Evolutionary conservation across 306 rosid genomes (phyloP), one percentile per base, ranked within the genome.

Genomic region (Quercus agrifolia): DNA sequence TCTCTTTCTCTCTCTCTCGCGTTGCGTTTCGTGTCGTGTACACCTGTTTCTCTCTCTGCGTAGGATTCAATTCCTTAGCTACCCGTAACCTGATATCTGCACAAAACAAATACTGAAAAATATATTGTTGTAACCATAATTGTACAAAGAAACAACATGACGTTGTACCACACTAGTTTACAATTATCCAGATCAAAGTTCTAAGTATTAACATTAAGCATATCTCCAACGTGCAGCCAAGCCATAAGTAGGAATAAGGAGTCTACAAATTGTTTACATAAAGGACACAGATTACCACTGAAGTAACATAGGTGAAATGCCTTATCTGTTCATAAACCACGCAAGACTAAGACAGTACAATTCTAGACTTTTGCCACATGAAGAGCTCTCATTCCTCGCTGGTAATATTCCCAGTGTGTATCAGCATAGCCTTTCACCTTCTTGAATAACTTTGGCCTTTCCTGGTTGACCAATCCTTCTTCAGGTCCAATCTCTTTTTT

Each of bases 401-500:
- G 81, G 74, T 78, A 82, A 76, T 80, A 75, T 52, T 56, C 25
- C 75, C 80, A 80, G 67, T 79, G 81, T 23, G 21, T 54, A 23
- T 17, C 54, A 9, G 55, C 69, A 76, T 88, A 88, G 66, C 71
- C 77, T 82, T 68, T 86, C 67, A 88, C 74, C 76, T 62, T 85
- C 62, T 75, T 67, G 85, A 74, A 87, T 75, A 81, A 27, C 79
- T 70, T 72, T 1, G 88, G 92, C 10, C 75, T 86, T 61, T 86
- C 79, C 64, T 82, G 83, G 23, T 55, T 68, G n/a, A 82, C 78
- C 79, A 89, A 71, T 5, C 78, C 77, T 55, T 82, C 84, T 69
- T 84, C 81, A 31, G 92, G 92, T 57, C 75, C 83, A 35, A 89
- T 86, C 82, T 86, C 87, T 78, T 23, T 83, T 23, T 83, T 77